phyloP scores from a whole-genome alignment of 345 rosid genomes.

The Gossypium thurberi region DNA sequence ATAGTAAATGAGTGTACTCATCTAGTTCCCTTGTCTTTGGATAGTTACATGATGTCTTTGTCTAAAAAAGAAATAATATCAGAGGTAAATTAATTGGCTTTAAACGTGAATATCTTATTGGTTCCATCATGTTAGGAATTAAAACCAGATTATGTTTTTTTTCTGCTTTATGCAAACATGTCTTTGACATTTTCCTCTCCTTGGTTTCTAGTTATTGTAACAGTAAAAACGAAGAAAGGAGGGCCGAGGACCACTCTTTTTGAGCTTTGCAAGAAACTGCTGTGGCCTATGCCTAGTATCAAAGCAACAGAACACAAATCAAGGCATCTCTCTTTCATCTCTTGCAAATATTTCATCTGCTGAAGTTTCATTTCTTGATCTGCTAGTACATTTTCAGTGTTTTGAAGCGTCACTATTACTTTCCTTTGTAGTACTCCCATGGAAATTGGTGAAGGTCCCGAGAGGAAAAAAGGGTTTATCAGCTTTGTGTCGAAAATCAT shows the following conservation, averaged over 20 bases:
- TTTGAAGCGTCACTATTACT: background rate
- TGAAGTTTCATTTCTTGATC: background rate
- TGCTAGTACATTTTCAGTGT: background rate
- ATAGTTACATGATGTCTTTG: too few relatives aligned
- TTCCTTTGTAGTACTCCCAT: constrained; percentile 36
- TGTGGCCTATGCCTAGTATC: constrained; percentile 71
- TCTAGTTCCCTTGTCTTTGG: background rate
- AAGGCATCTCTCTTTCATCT: background rate
- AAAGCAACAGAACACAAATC: constrained; percentile 32
- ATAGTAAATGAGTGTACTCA: too few relatives aligned
- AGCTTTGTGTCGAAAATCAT: constrained; percentile 48
- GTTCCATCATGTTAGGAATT: background rate
- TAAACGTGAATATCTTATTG: background rate
- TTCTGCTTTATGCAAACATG: background rate
- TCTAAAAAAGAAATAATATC: background rate
- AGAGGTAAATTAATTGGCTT: background rate
- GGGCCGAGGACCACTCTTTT: constrained; percentile 64
- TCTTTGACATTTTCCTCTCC: background rate
- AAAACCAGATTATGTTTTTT: background rate
- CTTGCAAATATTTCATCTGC: background rate
- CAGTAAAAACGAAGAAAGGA: constrained; percentile 68
- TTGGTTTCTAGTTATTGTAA: constrained; percentile 42
- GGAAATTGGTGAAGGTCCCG: constrained; percentile 17
- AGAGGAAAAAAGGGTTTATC: constrained; percentile 34
- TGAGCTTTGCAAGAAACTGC: constrained; percentile 64